Evolutionary conservation across 805 yeast species (phyloP).

Genomic region (Saturnispora hagleri): DNA sequence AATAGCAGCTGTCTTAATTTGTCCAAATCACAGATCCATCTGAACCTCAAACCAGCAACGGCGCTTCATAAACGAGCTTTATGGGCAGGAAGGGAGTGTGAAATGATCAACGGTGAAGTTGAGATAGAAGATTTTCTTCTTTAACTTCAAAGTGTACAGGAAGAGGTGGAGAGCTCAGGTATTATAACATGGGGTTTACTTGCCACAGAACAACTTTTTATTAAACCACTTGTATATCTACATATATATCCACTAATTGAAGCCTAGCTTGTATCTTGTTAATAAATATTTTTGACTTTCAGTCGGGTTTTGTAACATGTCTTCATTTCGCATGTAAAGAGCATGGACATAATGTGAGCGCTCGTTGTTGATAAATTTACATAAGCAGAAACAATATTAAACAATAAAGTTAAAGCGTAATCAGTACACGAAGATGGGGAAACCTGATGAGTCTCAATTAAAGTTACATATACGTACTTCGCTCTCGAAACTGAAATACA

Average conservation of each 20-base stretch:
- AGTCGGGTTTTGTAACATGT: not conserved
- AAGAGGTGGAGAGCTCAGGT: not conserved
- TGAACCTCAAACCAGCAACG: slow-evolving; percentile 10
- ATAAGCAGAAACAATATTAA: not conserved
- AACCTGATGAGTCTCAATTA: slow-evolving; percentile 8
- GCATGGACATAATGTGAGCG: not conserved
- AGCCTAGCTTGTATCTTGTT: not conserved
- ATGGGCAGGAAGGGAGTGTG: slow-evolving; percentile 24
- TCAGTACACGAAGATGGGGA: not conserved
- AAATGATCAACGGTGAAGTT: slow-evolving; percentile 21
- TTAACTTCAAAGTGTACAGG: not conserved
- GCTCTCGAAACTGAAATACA: slow-evolving; percentile 9
- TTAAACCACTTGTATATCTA: not conserved
- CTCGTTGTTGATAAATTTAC: not conserved
- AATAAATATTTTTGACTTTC: not conserved
- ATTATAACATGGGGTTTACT: not conserved
- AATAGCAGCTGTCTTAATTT: slow-evolving; percentile 22
- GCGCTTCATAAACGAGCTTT: slow-evolving; percentile 27
- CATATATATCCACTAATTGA: not conserved
- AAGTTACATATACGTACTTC: slow-evolving; percentile 9
- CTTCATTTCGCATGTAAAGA: not conserved
- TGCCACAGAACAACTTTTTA: not conserved
- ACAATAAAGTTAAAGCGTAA: not conserved
- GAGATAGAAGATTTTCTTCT: slow-evolving; percentile 7
- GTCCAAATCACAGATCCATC: slow-evolving; percentile 9